Evolutionary conservation across 208 protist genomes (phyloP), one percentile per base, ranked within the genome.

Genomic region (Crithidia brevicula): DNA sequence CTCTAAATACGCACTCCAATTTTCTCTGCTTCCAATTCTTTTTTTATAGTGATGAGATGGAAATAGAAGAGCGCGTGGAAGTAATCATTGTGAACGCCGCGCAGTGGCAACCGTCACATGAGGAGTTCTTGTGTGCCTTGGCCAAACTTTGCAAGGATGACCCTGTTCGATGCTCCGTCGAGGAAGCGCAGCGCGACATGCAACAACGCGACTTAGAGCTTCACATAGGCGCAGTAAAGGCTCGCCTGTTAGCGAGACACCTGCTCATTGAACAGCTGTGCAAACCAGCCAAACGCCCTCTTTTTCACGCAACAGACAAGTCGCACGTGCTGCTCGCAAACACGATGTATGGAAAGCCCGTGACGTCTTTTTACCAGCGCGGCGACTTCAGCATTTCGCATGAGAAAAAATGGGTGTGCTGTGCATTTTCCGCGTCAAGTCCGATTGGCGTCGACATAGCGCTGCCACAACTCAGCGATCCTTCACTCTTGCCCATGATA

Each of bases 401-500:
- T 46, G 64, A 59, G 1, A 16, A 31, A 28, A 38, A 78, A 13
- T 78, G 66, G 60, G 47, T 57, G 38, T 77, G 77, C 45, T 74
- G 72, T 33, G 67, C 66, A 11, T n/a, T 22, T 4, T 57, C 36
- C 1, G 5, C n/a, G 0, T 13, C 9, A 9, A 50, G 46, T 3
- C 31, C 49, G 7, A 58, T 82, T 20, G 77, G 77, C 22, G 62
- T 79, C n/a, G 77, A 82, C 51, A 60, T 82, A 18, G 47, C 54
- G 7, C 18, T 53, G 11, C 20, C 69, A 3, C 27, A 47, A 5
- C 18, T 18, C 4, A 20, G 45, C 3, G 40, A 30, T 11, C 6
- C 13, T 16, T 3, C 33, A 31, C 18, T 59, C 3, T 20, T 58
- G 3, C 13, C 2, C 8, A 6, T 18, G 16, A 59, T 59, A 33